These are phyloP conservation scores for Saturnispora bothae DNA, from an alignment of 805 yeast genomes.

Conservation along the genomic window DNA sequence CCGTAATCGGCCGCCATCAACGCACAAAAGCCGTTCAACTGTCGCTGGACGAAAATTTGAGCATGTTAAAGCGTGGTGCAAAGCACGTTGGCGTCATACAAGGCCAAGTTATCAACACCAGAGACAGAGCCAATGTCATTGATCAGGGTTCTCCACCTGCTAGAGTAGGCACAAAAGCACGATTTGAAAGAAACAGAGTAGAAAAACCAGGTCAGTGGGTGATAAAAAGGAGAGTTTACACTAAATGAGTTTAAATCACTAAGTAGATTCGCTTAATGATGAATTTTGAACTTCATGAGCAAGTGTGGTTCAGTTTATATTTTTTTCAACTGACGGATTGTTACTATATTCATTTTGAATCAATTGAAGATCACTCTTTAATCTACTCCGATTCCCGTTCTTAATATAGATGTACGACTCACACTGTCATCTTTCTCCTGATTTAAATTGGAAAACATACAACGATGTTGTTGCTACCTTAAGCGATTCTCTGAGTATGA, in stretches of 20 bases:
- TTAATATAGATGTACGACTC: constrained; percentile 23
- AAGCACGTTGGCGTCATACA: neutral
- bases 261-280: too few species aligned
- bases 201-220: constrained; percentile 1
- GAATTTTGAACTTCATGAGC: neutral
- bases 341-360: too few species aligned
- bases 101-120: neutral
- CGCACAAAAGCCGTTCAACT: neutral
- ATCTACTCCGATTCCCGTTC: too few species aligned
- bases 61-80: neutral
- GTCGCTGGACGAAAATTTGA: neutral
- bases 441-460: constrained; percentile 8
- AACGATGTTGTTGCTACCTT: constrained; percentile 5
- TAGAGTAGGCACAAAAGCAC: too few species aligned
- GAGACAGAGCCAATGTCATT: neutral
- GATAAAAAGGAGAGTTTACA: neutral
- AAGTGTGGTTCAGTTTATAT: neutral
- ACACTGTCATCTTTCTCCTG: constrained; percentile 31
- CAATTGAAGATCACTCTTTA: too few species aligned
- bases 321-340: neutral
- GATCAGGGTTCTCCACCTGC: too few species aligned
- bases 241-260: too few species aligned
- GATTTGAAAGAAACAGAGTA: neutral
- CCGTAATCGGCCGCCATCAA: neutral
- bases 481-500: constrained; percentile 8